Base-by-base conservation (phyloP, 306 rosid genomes). In the Quercus alba region DNA sequence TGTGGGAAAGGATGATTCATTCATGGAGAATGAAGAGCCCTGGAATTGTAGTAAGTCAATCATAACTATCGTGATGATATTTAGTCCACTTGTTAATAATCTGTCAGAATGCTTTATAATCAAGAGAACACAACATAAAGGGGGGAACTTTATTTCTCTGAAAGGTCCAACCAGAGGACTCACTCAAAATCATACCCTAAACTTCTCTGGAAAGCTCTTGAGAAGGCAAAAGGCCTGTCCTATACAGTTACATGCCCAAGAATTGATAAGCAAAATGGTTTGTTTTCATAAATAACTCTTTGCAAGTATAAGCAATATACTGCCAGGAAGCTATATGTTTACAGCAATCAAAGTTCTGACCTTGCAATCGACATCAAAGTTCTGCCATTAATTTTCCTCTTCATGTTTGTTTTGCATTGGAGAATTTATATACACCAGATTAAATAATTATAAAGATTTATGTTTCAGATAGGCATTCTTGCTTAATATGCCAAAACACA, bases 1-100 rank as follows among this genome's bases (percentile, higher is more conserved):
- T 54, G 79, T 85, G 18, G 80, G 76, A 3, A 78, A 69, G 78
- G 84, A 87, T 20, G 80, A 61, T 4, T 76, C 77, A 12, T 73
- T 8, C 44, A 21, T 63, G 8, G 70, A 20, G 4, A 25, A 12
- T 4, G 84, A 9, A 62, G 46, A 81, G 14, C 69, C 28, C 12
- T 94, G 90, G 97, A 20, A 26, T 76, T 92, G 98, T 61, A 81
- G 98, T 94, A 86, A 86, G 88, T 31, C 73, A 7, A 67, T 77
- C 8, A 18, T 25, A 51, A 76, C 70, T 21, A 20, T 76, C 61
- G 4, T 59, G 14, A 49, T 54, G 41, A 57, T 75, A 30, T 61
- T 56, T 54, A 46, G 31, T 73, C 51, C 51, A 41, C 57, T 77
- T 77, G 73, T 49, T 56, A 55, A 64, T 13, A 14, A 14, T 11